These are phyloP conservation scores for Talaromyces stipitatus DNA, from an alignment of 495 filamentous ascomycete genomes.

Conservation along the genomic window DNA sequence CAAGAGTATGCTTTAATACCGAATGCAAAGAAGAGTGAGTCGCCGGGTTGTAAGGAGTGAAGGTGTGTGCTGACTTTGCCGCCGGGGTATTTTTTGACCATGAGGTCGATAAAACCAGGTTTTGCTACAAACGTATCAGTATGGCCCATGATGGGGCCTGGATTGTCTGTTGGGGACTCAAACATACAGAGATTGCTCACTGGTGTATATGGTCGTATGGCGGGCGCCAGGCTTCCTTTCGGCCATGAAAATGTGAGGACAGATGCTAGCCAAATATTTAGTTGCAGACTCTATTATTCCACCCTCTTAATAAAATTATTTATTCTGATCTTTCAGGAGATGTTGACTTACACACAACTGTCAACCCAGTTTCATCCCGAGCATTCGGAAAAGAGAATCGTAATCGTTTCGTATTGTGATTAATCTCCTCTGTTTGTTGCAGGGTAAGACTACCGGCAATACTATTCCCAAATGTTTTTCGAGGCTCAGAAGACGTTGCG, in stretches of 20 bases:
- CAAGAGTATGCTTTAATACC: constrained; percentile 45
- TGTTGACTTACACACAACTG: constrained; percentile 42
- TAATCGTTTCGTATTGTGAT: constrained; percentile 59
- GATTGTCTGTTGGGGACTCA: not conserved
- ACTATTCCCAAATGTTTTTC: not conserved
- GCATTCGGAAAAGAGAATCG: constrained; percentile 52
- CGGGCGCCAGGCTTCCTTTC: constrained; percentile 25
- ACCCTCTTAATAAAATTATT: not conserved
- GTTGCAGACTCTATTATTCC: too few species aligned
- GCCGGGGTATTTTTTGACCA: constrained; percentile 58
- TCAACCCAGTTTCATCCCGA: constrained; percentile 40
- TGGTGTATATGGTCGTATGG: constrained; percentile 54
- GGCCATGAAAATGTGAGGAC: constrained; percentile 49
- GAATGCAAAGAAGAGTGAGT: constrained; percentile 44
- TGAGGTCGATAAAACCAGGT: constrained; percentile 47
- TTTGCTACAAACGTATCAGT: constrained; percentile 10
- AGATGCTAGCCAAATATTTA: constrained; percentile 26
- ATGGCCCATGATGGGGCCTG: too few species aligned
- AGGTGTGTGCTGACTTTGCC: constrained; percentile 54
- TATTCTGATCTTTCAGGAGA: not conserved
- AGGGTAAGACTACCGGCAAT: not conserved
- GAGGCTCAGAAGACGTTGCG: not conserved
- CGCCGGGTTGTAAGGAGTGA: constrained; percentile 55
- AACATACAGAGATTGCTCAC: constrained; percentile 42
- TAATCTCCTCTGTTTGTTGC: constrained; percentile 35